Percentiles rank a stretch among this genome's conserved stretches.
phyloP scores from a whole-genome alignment of 2,329 filamentous ascomycete species.

The Tolypocladium tundrense region DNA sequence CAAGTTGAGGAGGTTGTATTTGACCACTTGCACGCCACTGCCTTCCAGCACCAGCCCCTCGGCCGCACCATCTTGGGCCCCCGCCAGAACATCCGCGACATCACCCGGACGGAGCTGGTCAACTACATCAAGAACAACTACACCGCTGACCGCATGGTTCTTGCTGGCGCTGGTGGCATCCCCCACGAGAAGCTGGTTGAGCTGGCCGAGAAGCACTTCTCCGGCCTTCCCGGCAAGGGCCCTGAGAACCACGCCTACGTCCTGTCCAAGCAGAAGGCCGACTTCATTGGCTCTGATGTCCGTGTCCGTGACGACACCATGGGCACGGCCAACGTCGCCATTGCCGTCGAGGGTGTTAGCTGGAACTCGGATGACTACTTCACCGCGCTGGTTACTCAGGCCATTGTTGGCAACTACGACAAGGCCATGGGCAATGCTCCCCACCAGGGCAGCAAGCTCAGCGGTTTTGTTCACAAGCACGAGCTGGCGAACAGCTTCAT shows the following conservation, averaged over 20 bases:
- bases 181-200: slow-evolving; percentile 91
- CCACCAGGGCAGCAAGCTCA: slow-evolving; percentile 97
- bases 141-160: slow-evolving; percentile 98
- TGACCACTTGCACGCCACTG: slow-evolving; percentile 96
- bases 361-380: slow-evolving; percentile 99
- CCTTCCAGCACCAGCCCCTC: slow-evolving; percentile 91
- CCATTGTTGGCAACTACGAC: slow-evolving; percentile 99
- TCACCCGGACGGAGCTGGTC: slow-evolving; percentile 79
- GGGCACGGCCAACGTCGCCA: slow-evolving; percentile 92
- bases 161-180: slow-evolving; percentile 88
- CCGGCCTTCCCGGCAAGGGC: slow-evolving; percentile 63
- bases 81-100: slow-evolving; percentile 95
- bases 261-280: slow-evolving; percentile 76
- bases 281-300: slow-evolving; percentile 95
- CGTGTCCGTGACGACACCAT: slow-evolving; percentile 93
- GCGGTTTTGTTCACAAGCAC: slow-evolving; percentile 86
- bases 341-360: slow-evolving; percentile 98
- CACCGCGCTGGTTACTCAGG: slow-evolving; percentile 92
- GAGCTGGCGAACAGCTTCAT: slow-evolving; percentile 99
- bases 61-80: slow-evolving; percentile 97
- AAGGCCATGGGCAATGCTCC: slow-evolving; percentile 96
- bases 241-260: slow-evolving; percentile 65
- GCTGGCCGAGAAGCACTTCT: slow-evolving; percentile 94
- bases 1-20: slow-evolving; percentile 99
- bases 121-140: slow-evolving; percentile 99